These are phyloP conservation scores for Pseudogymnoascus sp. DNA, from an alignment of 2,329 filamentous ascomycete genomes.

Conservation along the genomic window DNA sequence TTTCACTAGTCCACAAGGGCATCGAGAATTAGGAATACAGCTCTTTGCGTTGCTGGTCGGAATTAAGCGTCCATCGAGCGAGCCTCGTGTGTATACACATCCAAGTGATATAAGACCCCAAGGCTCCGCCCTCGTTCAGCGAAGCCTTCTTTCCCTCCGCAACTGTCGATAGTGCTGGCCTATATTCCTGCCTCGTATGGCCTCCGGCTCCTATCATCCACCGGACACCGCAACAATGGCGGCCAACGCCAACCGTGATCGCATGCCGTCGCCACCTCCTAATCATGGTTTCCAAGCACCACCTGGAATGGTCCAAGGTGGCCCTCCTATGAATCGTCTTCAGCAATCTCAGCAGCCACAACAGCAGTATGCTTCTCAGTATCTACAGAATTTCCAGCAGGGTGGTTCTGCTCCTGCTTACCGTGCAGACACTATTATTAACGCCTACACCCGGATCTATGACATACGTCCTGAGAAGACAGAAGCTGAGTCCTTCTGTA, in stretches of 20 bases:
- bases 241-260: not conserved
- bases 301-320: not conserved
- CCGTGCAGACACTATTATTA: not conserved
- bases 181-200: not conserved
- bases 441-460: slow-evolving; percentile 11
- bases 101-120: slow-evolving; percentile 1
- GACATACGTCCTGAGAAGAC: slow-evolving; percentile 19
- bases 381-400: not conserved
- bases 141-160: slow-evolving; percentile 1
- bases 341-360: slow-evolving; percentile 13
- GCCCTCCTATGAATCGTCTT: not conserved
- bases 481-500: slow-evolving; percentile 19
- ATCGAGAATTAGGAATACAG: not conserved
- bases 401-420: not conserved
- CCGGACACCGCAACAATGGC: not conserved
- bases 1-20: not conserved
- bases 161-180: not conserved
- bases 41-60: not conserved
- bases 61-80: not conserved
- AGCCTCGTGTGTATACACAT: slow-evolving; percentile 1
- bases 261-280: not conserved
- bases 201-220: not conserved
- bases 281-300: not conserved
- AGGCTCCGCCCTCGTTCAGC: not conserved
- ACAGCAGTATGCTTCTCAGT: not conserved